A percentile compares a stretch with the other conserved stretches of the same genome.
These are phyloP conservation scores for Stevia rebaudiana DNA, from an alignment of 140 eudicot species.

Conservation along the genomic window DNA sequence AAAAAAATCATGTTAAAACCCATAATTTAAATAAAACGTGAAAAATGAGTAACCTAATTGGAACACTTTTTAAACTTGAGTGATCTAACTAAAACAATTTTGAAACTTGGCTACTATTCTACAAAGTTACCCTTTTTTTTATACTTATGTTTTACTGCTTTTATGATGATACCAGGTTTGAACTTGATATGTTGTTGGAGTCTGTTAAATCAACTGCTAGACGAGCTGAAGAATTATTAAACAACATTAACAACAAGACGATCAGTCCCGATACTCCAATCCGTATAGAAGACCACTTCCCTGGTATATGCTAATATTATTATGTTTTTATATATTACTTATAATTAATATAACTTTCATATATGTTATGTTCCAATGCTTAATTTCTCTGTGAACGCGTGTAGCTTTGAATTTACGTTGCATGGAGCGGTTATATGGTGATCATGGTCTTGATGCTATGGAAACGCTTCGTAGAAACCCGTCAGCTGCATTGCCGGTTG, in stretches of 20 bases:
- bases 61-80: too few relatives aligned
- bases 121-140: too few relatives aligned
- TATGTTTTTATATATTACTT: background rate
- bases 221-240: constrained; percentile 75
- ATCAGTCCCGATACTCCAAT: constrained; percentile 48
- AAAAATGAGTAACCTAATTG: too few relatives aligned
- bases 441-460: constrained; percentile 96
- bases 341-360: background rate
- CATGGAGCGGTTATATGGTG: constrained; percentile 95
- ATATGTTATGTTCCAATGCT: background rate
- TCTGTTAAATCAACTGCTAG: constrained; percentile 81
- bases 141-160: background rate
- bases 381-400: constrained; percentile 7
- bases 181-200: constrained; percentile 95
- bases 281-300: constrained; percentile 71
- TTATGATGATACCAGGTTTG: constrained; percentile 48
- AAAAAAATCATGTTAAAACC: too few relatives aligned
- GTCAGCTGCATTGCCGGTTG: constrained; percentile 61
- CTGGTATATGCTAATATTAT: constrained; percentile 42
- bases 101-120: too few relatives aligned
- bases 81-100: too few relatives aligned
- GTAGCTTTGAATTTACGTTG: constrained; percentile 81
- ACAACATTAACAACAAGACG: constrained; percentile 46
- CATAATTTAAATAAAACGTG: too few relatives aligned
- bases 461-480: constrained; percentile 84